These are phyloP conservation scores for Neopestalotiopsis sp. DNA, from an alignment of 2,329 filamentous ascomycete species.

Conservation along the genomic window DNA sequence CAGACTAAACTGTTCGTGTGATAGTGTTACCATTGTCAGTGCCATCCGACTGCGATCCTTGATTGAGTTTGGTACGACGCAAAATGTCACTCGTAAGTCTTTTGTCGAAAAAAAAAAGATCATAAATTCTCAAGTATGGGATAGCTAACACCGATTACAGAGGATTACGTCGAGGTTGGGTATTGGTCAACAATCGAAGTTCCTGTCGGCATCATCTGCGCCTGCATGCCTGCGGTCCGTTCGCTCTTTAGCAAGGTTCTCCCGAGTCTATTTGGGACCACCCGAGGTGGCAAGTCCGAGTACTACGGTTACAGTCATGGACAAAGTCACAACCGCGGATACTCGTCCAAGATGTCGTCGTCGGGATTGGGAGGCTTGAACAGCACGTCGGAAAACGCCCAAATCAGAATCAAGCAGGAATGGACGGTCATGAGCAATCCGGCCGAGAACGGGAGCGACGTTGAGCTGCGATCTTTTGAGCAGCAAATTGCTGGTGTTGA, in stretches of 20 bases:
- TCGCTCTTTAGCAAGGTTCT: slow-evolving; percentile 33
- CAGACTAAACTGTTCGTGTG: neutral
- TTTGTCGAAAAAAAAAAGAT: neutral
- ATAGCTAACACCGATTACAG: slow-evolving; percentile 20
- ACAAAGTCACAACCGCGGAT: neutral
- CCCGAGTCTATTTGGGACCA: slow-evolving; percentile 33
- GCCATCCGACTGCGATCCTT: slow-evolving; percentile 34
- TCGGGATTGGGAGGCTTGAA: neutral
- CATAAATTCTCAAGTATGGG: too few species aligned
- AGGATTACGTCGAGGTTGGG: slow-evolving; percentile 36
- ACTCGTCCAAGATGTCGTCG: slow-evolving; percentile 5
- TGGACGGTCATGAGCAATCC: slow-evolving; percentile 32
- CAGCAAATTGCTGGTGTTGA: slow-evolving; percentile 12
- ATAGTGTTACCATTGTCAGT: slow-evolving; percentile 35
- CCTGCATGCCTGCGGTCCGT: slow-evolving; percentile 38
- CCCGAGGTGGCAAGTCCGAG: slow-evolving; percentile 22
- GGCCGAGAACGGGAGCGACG: slow-evolving; percentile 18
- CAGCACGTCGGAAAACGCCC: slow-evolving; percentile 18
- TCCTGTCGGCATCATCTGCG: slow-evolving; percentile 36
- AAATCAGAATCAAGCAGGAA: slow-evolving; percentile 35
- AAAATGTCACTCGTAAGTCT: slow-evolving; percentile 33
- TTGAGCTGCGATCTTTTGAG: slow-evolving; percentile 19
- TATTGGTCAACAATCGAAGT: slow-evolving; percentile 41
- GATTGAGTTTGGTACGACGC: slow-evolving; percentile 30
- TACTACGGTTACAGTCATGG: slow-evolving; percentile 10